Percentiles rank a stretch among this genome's conserved stretches.
phyloP scores from a whole-genome alignment of 2,329 filamentous ascomycete genomes.

The Periconia sp. region DNA sequence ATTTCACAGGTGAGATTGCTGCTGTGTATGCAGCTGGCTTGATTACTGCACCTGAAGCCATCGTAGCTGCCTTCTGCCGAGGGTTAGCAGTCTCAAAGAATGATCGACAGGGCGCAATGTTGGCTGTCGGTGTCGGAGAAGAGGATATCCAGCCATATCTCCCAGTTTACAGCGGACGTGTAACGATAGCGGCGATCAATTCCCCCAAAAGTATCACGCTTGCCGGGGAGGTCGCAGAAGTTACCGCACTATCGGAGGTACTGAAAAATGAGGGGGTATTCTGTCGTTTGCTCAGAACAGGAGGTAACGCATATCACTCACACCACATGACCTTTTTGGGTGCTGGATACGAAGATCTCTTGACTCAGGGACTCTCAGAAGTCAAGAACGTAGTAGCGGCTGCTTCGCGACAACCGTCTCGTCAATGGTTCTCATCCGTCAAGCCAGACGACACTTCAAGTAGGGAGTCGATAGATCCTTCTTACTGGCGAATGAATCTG shows the following conservation, averaged over 20 bases:
- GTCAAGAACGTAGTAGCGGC: too few species aligned
- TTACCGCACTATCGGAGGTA: too few species aligned
- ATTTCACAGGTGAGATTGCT: slow-evolving; percentile 31
- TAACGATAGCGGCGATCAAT: slow-evolving; percentile 23
- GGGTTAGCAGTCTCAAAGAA: slow-evolving; percentile 11
- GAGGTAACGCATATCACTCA: slow-evolving; percentile 16
- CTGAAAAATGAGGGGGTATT: too few species aligned
- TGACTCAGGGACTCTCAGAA: too few species aligned
- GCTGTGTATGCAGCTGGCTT: slow-evolving; percentile 21
- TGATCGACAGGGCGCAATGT: slow-evolving; percentile 19
- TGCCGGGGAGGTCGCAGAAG: slow-evolving; percentile 15
- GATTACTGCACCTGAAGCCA: slow-evolving; percentile 19
- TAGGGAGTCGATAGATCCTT: too few species aligned
- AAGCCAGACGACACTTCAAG: too few species aligned
- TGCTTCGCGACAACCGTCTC: too few species aligned
- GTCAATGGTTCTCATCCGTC: too few species aligned
- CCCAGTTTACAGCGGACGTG: slow-evolving; percentile 1
- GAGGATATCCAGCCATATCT: slow-evolving; percentile 1
- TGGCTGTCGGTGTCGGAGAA: slow-evolving; percentile 20
- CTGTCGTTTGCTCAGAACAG: not conserved
- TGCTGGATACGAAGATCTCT: too few species aligned
- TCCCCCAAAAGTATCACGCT: slow-evolving; percentile 25
- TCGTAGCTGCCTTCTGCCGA: slow-evolving; percentile 21
- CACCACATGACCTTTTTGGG: slow-evolving; percentile 9
- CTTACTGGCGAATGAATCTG: too few species aligned